Conservation (phyloP, 2,329 filamentous ascomycete genomes). For the Huntiella moniliformis region DNA sequence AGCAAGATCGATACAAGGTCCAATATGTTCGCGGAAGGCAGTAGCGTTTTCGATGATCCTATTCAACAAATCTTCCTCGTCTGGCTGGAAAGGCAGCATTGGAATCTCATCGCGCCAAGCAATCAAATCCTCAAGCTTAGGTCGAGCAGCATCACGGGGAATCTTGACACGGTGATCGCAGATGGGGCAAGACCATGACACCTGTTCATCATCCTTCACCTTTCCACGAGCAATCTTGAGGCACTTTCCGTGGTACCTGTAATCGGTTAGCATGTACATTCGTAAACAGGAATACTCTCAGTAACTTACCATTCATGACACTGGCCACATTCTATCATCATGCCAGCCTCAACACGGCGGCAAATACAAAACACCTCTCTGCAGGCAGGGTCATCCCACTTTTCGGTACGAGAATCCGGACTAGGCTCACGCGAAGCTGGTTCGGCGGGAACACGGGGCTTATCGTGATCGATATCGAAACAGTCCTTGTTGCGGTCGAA, state of each 20-base stretch:
- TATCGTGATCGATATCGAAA: slow-evolving; percentile 71
- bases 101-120: slow-evolving; percentile 70
- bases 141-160: slow-evolving; percentile 82
- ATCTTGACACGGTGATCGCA: slow-evolving; percentile 97
- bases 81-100: slow-evolving; percentile 75
- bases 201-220: slow-evolving; percentile 90
- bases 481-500: slow-evolving; percentile 76
- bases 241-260: slow-evolving; percentile 91
- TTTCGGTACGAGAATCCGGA: slow-evolving; percentile 31
- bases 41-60: slow-evolving; percentile 73
- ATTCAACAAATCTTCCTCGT: slow-evolving; percentile 75
- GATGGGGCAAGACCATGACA: slow-evolving; percentile 74
- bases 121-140: slow-evolving; percentile 79
- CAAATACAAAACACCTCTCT: slow-evolving; percentile 94
- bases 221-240: slow-evolving; percentile 94
- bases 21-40: slow-evolving; percentile 67
- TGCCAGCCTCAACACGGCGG: slow-evolving; percentile 76
- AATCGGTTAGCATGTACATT: neutral
- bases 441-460: slow-evolving; percentile 75
- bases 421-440: slow-evolving; percentile 70
- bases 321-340: slow-evolving; percentile 99
- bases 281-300: neutral
- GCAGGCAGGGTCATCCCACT: slow-evolving; percentile 42
- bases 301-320: slow-evolving; percentile 80
- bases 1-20: slow-evolving; percentile 67